phyloP scores from a whole-genome alignment of 441 rosid genomes.

The Codiaeum variegatum region DNA sequence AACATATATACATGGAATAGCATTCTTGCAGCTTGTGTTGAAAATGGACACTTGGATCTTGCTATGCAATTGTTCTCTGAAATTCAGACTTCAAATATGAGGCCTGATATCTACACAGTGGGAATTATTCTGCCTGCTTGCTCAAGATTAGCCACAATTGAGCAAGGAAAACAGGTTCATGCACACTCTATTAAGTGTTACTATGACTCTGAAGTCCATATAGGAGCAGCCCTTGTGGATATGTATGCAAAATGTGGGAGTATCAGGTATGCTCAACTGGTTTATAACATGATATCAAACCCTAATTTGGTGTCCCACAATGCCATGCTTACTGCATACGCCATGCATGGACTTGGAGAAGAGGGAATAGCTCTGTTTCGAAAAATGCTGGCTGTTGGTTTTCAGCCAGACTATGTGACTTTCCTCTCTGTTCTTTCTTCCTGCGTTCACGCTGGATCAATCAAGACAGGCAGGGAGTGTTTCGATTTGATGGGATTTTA shows the following conservation, averaged over 20 bases:
- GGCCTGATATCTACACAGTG: constrained; percentile 28
- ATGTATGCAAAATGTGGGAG: constrained; percentile 90
- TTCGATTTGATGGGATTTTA: constrained; percentile 55
- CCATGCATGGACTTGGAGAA: constrained; percentile 69
- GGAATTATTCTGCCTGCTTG: constrained; percentile 28
- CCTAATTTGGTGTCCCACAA: constrained; percentile 51
- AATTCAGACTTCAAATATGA: constrained; percentile 15
- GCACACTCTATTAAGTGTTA: constrained; percentile 20
- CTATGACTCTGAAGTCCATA: constrained; percentile 20
- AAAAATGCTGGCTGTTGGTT: constrained; percentile 46
- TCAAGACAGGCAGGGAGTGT: constrained; percentile 56
- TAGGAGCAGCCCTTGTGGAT: constrained; percentile 44
- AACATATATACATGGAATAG: constrained; percentile 61
- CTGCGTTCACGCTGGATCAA: constrained; percentile 76
- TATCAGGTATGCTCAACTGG: constrained; percentile 45
- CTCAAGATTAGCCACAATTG: constrained; percentile 26
- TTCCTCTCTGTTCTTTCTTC: constrained; percentile 71
- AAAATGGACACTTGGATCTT: constrained; percentile 39
- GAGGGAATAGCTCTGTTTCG: constrained; percentile 60
- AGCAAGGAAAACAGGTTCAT: constrained; percentile 29
- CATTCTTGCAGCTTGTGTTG: constrained; percentile 50
- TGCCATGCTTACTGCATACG: constrained; percentile 67
- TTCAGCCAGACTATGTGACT: constrained; percentile 61
- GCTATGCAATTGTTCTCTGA: constrained; percentile 31
- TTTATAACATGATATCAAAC: constrained; percentile 31